Base-by-base conservation (phyloP, 2,329 filamentous ascomycete species). In the Metarhizium anisopliae region DNA sequence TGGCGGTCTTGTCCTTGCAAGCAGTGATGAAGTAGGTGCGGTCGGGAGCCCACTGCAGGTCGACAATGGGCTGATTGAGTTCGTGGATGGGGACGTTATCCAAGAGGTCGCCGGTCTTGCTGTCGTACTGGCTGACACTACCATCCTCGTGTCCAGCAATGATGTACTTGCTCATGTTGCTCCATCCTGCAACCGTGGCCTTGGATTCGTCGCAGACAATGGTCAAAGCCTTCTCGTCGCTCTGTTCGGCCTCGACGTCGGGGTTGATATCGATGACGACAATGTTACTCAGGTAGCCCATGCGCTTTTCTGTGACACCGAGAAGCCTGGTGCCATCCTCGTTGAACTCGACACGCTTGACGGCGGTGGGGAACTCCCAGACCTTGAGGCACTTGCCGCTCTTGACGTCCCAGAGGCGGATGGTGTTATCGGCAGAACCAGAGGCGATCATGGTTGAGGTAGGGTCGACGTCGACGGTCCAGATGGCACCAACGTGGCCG, bases 11-110 rank as follows among this genome's bases (percentile, higher is more conserved):
- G 81, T 88, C 94, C 80, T 96, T 97, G 69, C 88, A 94, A 57
- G 94, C 87, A 57, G 94, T 99, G 78, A 99, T 94, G 79, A 97
- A 97, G 78, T 96, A 96, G 67, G 92, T 95, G 66, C 93, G 85
- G 79, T 99, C 94, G 54, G 84, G 74, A 55, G 90, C 87, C 89
- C 94, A 97, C 77, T 99, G 94, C 59, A 99, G 83, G 73, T 99
- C 94, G 66, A 89, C 94, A 67, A 99, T 89, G 72, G 82, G 80
- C 68, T 81, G 77, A 76, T 90, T 87, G 67, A 87, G 85, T 74
- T 95, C 93, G 77, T 99, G 94, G 58, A 86, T 86, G 70, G 88
- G 86, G 68, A 87, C 80, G 74, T 90, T 91, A 75, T 87, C 83
- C 63, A 95, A 73, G 62, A 89, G 80, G 63, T 96, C 90, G 70